Evolutionary conservation across 345 rosid species (phyloP), one percentile per base, ranked within the genome.

Genomic region (Erucastrum elatum): DNA sequence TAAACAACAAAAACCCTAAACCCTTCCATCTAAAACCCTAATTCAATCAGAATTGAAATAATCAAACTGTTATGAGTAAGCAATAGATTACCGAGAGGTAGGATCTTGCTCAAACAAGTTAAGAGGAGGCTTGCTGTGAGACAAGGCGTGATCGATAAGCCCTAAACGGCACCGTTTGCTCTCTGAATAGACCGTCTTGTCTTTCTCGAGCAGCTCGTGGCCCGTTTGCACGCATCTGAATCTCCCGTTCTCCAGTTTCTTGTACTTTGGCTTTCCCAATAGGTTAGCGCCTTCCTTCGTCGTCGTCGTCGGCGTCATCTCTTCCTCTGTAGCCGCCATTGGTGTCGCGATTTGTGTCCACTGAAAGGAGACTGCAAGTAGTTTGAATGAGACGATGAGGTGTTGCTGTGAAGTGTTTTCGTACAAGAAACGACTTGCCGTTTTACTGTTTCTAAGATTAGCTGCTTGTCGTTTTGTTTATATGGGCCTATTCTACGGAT

Each of bases 161-260:
- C 97, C 98, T 72, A 94, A 70, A 64, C 98, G 98, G 31, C 97
- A 91, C 1, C 95, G 90, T 77, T 92, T 94, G 72, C 94, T 90
- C 70, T 80, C 84, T 12, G 97, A 83, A 82, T 92, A 94, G 1
- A 89, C 81, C 11, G 82, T 85, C 76, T 85, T 91, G 87, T 94
- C 98, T 83, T 87, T 91, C 74, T 78, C 75, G 1, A 94, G 79
- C 83, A 90, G 58, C 87, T 92, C 97, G 73, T 94, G 98, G 10
- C 98, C 98, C 1, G 98, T 94, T 88, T 94, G 93, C 0, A 89
- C 90, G 79, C 98, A 94, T 83, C 85, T 90, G 83, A 91, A 82
- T 56, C 94, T 90, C 33, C 95, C 98, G 64, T 92, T 94, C 62
- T 84, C 83, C 60, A 94, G 86, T 72, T 83, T 83, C 33, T 72